phyloP scores from a whole-genome alignment of 805 yeast genomes.

The Candida vaughaniae region DNA sequence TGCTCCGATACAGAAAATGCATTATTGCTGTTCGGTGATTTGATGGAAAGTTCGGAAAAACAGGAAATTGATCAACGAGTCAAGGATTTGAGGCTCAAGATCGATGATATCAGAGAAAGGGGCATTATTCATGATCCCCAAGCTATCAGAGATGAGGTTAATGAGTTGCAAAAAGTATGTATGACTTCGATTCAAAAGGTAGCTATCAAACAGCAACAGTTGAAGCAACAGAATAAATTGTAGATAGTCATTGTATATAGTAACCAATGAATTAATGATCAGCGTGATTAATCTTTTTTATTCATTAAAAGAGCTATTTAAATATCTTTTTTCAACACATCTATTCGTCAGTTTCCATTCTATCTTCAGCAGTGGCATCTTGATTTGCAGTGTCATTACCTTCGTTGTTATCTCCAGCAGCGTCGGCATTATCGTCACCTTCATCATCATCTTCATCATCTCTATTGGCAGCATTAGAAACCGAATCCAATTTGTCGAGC shows the following conservation, averaged over 20 bases:
- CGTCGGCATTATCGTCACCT: conserved; percentile 20
- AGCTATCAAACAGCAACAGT: conserved; percentile 33
- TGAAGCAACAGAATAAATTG: conserved; percentile 5
- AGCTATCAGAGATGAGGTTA: conserved; percentile 33
- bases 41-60: conserved; percentile 52
- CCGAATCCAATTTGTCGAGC: conserved; percentile 72
- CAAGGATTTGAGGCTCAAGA: conserved; percentile 23
- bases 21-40: conserved; percentile 61
- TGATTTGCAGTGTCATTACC: conserved; percentile 24
- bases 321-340: background rate
- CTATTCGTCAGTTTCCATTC: conserved; percentile 40
- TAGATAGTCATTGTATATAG: conserved; percentile 1
- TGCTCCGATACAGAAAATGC: conserved; percentile 89
- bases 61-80: conserved; percentile 19
- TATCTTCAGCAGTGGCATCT: conserved; percentile 16
- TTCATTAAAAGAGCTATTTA: conserved; percentile 5
- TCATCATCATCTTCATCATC: conserved; percentile 35
- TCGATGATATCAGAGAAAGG: conserved; percentile 33
- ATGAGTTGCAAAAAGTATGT: conserved; percentile 36
- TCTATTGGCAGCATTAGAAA: conserved; percentile 55
- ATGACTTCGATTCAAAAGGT: conserved; percentile 40
- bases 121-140: conserved; percentile 32
- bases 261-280: background rate
- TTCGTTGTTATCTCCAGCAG: conserved; percentile 25
- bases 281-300: background rate